Conservation (phyloP, 305 asterid genomes). For the Vinca major region DNA sequence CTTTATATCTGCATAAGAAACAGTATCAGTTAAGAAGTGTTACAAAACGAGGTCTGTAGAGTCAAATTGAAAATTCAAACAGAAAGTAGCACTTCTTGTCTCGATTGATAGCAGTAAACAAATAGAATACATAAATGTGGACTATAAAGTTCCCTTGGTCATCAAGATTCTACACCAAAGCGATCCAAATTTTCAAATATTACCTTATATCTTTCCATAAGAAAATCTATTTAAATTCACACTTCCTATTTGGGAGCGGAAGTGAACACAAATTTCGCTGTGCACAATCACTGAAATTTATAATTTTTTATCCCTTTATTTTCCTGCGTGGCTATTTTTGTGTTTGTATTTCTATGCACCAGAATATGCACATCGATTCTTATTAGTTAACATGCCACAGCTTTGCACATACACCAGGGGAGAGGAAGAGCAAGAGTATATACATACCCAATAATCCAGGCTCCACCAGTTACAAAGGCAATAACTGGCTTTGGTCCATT, state of each 20-base stretch:
- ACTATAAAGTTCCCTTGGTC: neutral
- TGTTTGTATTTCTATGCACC: neutral
- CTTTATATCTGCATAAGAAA: too few species aligned
- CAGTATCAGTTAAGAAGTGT: too few species aligned
- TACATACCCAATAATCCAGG: constrained; percentile 90
- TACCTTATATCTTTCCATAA: neutral
- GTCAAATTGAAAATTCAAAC: too few species aligned
- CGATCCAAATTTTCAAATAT: neutral
- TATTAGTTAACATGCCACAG: neutral
- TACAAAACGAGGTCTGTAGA: too few species aligned
- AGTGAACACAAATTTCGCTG: neutral
- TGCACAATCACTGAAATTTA: neutral
- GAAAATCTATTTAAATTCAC: neutral
- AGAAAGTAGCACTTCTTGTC: too few species aligned
- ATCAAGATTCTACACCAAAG: constrained; percentile 3
- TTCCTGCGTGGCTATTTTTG: neutral
- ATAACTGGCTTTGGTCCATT: constrained; percentile 83
- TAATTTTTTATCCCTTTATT: neutral
- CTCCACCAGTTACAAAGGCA: constrained; percentile 97
- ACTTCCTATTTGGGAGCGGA: neutral
- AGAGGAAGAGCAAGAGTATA: constrained; percentile 4
- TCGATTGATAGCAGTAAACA: too few species aligned
- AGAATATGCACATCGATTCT: neutral
- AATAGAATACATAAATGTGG: neutral
- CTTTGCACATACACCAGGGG: neutral